Evolutionary conservation across 164 flowering plant genomes (phyloP).

Genomic region (Sedum album): DNA sequence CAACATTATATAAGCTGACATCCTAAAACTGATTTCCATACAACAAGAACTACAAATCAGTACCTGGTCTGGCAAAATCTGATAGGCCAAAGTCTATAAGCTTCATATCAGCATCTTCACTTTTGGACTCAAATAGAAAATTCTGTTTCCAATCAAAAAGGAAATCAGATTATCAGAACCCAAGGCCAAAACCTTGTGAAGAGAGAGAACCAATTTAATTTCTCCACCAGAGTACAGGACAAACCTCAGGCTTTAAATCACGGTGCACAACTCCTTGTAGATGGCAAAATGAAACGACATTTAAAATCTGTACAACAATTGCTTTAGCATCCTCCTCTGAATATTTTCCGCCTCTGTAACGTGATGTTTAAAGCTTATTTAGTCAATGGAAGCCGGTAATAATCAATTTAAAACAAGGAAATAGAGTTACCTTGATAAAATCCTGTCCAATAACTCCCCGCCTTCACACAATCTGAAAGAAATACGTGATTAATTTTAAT

Average conservation of each 20-base stretch:
- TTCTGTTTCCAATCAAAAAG: conserved; percentile 46
- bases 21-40: neutral
- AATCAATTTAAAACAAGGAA: neutral
- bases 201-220: neutral
- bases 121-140: conserved; percentile 76
- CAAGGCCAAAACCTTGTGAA: too few species aligned
- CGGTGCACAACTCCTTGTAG: conserved; percentile 95
- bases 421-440: conserved; percentile 62
- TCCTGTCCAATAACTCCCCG: conserved; percentile 89
- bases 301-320: conserved; percentile 58
- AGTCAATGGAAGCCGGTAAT: neutral
- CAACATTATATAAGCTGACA: neutral
- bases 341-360: conserved; percentile 68
- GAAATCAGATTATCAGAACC: conserved; percentile 9
- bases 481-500: conserved; percentile 9
- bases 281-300: conserved; percentile 83
- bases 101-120: conserved; percentile 88
- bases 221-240: neutral
- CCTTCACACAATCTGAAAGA: conserved; percentile 84
- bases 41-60: neutral
- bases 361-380: neutral
- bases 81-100: conserved; percentile 99
- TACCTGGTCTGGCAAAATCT: conserved; percentile 87
- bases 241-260: conserved; percentile 87
- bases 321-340: conserved; percentile 72